Percentiles rank a stretch among this genome's conserved stretches.
Evolutionary conservation across 495 filamentous ascomycete species (phyloP).

Genomic region (Xylaria longipes): DNA sequence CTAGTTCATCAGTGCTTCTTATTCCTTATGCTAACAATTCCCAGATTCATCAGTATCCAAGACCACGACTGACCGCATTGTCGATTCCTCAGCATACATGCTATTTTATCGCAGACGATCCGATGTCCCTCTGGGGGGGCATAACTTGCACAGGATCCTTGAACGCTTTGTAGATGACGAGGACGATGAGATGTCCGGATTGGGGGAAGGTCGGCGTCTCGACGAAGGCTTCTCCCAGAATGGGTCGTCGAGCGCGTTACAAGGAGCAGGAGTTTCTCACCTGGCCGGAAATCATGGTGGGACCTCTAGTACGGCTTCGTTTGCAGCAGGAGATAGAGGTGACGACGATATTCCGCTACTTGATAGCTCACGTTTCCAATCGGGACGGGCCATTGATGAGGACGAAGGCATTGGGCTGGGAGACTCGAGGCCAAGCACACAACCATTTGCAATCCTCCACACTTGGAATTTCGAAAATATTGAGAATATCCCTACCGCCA

Average conservation of each 20-base stretch:
- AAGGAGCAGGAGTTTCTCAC: slow-evolving; percentile 76
- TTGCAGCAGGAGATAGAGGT: slow-evolving; percentile 12
- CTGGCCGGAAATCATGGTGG: slow-evolving; percentile 68
- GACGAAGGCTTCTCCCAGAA: slow-evolving; percentile 79
- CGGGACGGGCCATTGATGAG: slow-evolving; percentile 37
- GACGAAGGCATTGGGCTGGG: slow-evolving; percentile 49
- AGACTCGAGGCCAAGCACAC: slow-evolving; percentile 21
- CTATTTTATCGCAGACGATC: slow-evolving; percentile 95
- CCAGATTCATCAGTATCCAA: slow-evolving; percentile 73
- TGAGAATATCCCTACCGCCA: slow-evolving; percentile 30
- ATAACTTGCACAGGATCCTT: slow-evolving; percentile 71
- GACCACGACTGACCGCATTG: slow-evolving; percentile 33
- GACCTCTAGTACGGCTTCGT: slow-evolving; percentile 32
- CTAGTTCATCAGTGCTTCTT: slow-evolving; percentile 20
- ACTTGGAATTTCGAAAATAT: slow-evolving; percentile 50
- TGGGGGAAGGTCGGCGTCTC: slow-evolving; percentile 87
- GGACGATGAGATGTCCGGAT: slow-evolving; percentile 54
- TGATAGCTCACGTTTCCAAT: slow-evolving; percentile 21
- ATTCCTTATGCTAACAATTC: background rate
- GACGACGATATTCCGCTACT: slow-evolving; percentile 23
- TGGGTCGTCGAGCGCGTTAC: slow-evolving; percentile 85
- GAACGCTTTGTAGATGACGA: slow-evolving; percentile 57
- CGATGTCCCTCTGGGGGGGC: slow-evolving; percentile 74
- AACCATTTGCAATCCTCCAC: slow-evolving; percentile 29
- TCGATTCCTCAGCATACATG: slow-evolving; percentile 81